Evolutionary conservation across 106 monocot species (phyloP).

Genomic region (Dendrobium catenatum): DNA sequence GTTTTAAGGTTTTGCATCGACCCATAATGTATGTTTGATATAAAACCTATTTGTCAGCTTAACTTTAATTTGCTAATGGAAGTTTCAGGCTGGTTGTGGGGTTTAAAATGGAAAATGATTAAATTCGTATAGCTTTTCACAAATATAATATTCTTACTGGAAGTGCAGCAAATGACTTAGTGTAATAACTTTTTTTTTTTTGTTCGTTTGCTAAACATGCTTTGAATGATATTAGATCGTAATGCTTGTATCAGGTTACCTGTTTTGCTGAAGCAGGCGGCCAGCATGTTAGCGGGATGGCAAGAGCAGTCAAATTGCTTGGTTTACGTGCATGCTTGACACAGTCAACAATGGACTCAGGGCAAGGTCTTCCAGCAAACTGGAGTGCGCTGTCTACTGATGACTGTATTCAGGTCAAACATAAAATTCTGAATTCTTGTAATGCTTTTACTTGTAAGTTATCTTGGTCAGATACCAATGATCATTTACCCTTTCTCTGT

Average conservation of each 20-base stretch:
- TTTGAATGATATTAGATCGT: not conserved
- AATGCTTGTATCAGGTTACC: slow-evolving; percentile 52
- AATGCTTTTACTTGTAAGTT: not conserved
- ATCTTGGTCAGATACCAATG: not conserved
- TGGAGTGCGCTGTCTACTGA: slow-evolving; percentile 60
- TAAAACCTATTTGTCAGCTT: not conserved
- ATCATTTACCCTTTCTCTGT: not conserved
- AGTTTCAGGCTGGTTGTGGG: not conserved
- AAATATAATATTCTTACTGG: not conserved
- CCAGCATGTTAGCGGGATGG: slow-evolving; percentile 82
- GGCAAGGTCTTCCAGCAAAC: slow-evolving; percentile 61
- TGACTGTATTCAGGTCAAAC: slow-evolving; percentile 63
- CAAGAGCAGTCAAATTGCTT: slow-evolving; percentile 65
- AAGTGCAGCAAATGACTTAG: not conserved
- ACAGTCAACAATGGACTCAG: slow-evolving; percentile 86
- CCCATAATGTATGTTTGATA: too few species aligned
- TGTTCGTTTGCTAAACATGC: not conserved
- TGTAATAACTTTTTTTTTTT: not conserved
- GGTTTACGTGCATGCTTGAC: slow-evolving; percentile 85
- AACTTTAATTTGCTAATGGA: not conserved
- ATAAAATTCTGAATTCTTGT: not conserved
- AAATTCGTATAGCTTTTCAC: not conserved
- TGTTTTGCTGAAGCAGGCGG: slow-evolving; percentile 99
- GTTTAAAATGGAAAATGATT: not conserved
- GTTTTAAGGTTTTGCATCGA: too few species aligned